These are phyloP conservation scores for Saccharomycopsis hybrid DNA, from an alignment of 1,139 yeast genomes.

Conservation along the genomic window DNA sequence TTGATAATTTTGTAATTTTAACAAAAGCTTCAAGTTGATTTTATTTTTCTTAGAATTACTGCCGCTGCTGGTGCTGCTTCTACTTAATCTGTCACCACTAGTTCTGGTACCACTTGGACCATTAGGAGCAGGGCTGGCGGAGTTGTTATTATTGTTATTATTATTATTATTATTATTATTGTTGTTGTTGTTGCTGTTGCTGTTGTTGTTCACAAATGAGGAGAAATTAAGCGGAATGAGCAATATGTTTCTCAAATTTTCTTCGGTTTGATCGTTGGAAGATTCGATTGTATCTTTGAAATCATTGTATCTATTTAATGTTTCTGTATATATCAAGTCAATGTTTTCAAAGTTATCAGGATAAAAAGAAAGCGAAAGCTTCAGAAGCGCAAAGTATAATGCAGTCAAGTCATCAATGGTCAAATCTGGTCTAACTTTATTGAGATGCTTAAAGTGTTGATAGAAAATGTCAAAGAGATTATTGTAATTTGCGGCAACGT, in stretches of 20 bases:
- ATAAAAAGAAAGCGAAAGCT: slow-evolving; percentile 61
- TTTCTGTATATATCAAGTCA: slow-evolving; percentile 54
- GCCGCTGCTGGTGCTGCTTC: background rate
- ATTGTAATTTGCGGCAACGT: slow-evolving; percentile 17
- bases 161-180: slow-evolving; percentile 20
- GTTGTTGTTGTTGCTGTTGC: background rate
- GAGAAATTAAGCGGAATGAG: slow-evolving; percentile 48
- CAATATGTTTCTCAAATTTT: slow-evolving; percentile 49
- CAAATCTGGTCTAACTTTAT: slow-evolving; percentile 54
- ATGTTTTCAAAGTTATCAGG: slow-evolving; percentile 56
- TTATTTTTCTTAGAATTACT: background rate
- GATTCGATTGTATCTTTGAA: slow-evolving; percentile 24
- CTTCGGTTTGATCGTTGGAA: slow-evolving; percentile 29
- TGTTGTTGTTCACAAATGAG: slow-evolving; percentile 26
- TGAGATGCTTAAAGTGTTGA: slow-evolving; percentile 51
- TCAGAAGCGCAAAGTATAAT: slow-evolving; percentile 58
- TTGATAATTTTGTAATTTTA: slow-evolving; percentile 22
- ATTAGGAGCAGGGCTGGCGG: background rate
- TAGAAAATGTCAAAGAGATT: slow-evolving; percentile 55
- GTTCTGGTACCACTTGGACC: too few species aligned
- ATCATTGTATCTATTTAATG: slow-evolving; percentile 41
- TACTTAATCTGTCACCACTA: too few species aligned
- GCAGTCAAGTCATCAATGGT: slow-evolving; percentile 59
- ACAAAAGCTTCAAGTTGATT: slow-evolving; percentile 24
- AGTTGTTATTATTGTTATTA: background rate